Percentiles rank a stretch among this genome's conserved stretches.
Evolutionary conservation across 768 basidiomycete genomes (phyloP).

Genomic region (Psilocybe sp.): DNA sequence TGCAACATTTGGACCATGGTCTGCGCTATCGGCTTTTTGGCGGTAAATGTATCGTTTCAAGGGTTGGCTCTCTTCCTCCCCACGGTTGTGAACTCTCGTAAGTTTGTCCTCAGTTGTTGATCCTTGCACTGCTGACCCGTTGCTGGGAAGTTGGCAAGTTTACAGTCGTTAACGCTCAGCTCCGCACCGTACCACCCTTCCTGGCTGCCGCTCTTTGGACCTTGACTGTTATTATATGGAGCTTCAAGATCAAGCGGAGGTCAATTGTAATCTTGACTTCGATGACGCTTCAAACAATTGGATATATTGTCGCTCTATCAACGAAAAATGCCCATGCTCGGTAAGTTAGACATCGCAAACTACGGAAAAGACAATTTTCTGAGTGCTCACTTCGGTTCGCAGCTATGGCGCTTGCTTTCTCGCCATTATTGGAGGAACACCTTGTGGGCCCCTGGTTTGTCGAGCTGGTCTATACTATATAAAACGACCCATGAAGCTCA

Average conservation of each 20-base stretch:
- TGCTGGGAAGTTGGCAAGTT: conserved; percentile 26
- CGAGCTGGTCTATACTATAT: not conserved
- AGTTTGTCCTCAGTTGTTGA: conserved; percentile 12
- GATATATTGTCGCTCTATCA: conserved; percentile 40
- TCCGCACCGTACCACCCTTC: conserved; percentile 47
- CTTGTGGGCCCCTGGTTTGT: conserved; percentile 33
- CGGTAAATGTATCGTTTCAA: conserved; percentile 42
- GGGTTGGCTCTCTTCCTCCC: conserved; percentile 43
- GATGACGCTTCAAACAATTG: conserved; percentile 34
- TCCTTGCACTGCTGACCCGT: not conserved
- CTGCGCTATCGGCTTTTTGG: conserved; percentile 26
- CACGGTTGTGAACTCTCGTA: conserved; percentile 42
- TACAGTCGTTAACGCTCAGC: conserved; percentile 40
- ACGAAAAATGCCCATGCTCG: conserved; percentile 38
- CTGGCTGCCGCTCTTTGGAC: conserved; percentile 39
- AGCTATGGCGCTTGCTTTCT: conserved; percentile 49
- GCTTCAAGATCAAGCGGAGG: conserved; percentile 33
- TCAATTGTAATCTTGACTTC: conserved; percentile 34
- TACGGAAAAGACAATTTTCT: too few relatives aligned
- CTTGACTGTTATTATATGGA: conserved; percentile 28
- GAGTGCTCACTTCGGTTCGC: not conserved
- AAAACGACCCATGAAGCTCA: too few relatives aligned
- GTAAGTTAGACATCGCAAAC: conserved; percentile 11
- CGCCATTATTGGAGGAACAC: conserved; percentile 34
- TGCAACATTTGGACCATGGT: conserved; percentile 25